Evolutionary conservation across 108 stramenopile species (phyloP).

Genomic region (Schizochytrium sp.): DNA sequence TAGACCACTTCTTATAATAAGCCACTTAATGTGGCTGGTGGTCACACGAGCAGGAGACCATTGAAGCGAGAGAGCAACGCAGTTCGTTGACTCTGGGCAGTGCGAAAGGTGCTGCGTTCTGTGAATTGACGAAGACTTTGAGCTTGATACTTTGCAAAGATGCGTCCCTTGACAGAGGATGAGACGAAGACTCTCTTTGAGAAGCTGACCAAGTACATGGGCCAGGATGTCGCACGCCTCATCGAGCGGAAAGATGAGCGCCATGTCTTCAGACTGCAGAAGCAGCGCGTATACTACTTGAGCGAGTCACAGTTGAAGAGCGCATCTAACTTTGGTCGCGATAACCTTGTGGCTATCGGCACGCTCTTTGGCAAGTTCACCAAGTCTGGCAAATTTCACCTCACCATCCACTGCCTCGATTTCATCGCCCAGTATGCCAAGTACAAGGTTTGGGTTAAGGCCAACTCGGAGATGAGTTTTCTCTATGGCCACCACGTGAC

Average conservation of each 20-base stretch:
- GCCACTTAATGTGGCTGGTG: too few relatives aligned
- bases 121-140: neutral
- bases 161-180: conserved; percentile 98
- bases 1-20: too few relatives aligned
- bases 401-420: conserved; percentile 94
- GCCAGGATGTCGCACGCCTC: conserved; percentile 88
- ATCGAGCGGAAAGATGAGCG: conserved; percentile 90
- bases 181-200: conserved; percentile 95
- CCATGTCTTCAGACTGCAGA: conserved; percentile 72
- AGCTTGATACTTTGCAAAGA: conserved; percentile 61
- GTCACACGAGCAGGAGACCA: too few relatives aligned
- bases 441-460: conserved; percentile 99
- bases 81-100: too few relatives aligned
- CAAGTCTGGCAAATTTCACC: conserved; percentile 93
- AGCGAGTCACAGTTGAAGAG: conserved; percentile 73
- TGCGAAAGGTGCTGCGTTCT: too few relatives aligned
- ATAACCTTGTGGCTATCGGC: conserved; percentile 88
- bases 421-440: conserved; percentile 93
- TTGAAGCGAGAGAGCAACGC: too few relatives aligned
- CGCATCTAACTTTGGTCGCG: conserved; percentile 78
- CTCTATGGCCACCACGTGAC: conserved; percentile 97
- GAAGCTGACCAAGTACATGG: conserved; percentile 96
- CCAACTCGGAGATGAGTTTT: conserved; percentile 96
- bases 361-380: conserved; percentile 99
- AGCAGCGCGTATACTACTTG: conserved; percentile 96